These are phyloP conservation scores for Coniella lustricola DNA, from an alignment of 2,329 filamentous ascomycete genomes.

Conservation along the genomic window DNA sequence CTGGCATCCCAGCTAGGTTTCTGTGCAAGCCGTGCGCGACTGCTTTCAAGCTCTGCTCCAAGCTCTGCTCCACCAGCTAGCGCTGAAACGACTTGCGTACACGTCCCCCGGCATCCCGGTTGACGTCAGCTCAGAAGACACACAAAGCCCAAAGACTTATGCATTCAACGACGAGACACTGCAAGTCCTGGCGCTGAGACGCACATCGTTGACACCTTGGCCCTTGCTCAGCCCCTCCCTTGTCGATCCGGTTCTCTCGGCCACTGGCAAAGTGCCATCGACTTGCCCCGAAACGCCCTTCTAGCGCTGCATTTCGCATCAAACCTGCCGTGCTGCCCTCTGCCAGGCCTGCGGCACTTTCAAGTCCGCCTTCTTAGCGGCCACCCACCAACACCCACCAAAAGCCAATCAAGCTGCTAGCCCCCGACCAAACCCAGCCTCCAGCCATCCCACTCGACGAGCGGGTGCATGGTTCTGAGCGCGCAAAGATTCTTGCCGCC, in stretches of 20 bases:
- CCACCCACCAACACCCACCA: background rate
- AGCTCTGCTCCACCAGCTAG: background rate
- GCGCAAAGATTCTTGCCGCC: too few species aligned
- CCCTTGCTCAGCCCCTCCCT: background rate
- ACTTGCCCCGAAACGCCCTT: background rate
- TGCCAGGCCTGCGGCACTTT: background rate
- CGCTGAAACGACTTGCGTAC: background rate
- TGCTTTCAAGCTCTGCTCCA: too few species aligned
- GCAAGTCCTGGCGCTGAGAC: background rate
- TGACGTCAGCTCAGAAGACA: conserved; percentile 10
- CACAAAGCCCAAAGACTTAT: background rate
- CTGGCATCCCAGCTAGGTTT: too few species aligned
- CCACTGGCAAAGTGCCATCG: background rate
- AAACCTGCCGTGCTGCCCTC: too few species aligned
- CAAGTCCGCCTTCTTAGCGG: background rate
- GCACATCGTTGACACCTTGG: background rate
- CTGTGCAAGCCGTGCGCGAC: too few species aligned
- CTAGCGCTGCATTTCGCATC: background rate
- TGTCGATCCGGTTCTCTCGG: background rate
- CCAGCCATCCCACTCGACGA: background rate
- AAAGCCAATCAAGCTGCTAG: background rate
- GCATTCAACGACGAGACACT: background rate
- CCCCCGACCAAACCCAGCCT: background rate
- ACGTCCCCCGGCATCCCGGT: background rate
- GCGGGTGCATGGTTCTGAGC: background rate